phyloP scores from a whole-genome alignment of 2,329 filamentous ascomycete genomes.

The Arthroderma uncinatum region DNA sequence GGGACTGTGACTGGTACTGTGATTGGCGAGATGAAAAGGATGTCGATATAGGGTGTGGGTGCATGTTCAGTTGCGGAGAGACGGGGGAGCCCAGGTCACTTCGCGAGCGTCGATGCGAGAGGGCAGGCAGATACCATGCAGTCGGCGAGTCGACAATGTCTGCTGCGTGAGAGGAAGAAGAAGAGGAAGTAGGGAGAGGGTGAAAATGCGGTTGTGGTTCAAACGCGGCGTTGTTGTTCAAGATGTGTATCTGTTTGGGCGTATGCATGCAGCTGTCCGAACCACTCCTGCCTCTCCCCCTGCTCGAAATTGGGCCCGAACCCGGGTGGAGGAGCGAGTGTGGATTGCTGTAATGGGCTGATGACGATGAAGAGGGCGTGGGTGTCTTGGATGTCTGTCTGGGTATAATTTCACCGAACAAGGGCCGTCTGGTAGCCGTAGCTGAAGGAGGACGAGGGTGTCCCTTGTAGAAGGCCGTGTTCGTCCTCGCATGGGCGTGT shows the following conservation, averaged over 20 bases:
- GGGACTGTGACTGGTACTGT: background rate
- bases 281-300: slow-evolving; percentile 45
- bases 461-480: background rate
- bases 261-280: slow-evolving; percentile 60
- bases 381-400: slow-evolving; percentile 27
- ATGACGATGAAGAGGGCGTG: background rate
- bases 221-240: background rate
- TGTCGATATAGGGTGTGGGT: slow-evolving; percentile 3
- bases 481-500: background rate
- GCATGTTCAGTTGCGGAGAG: slow-evolving; percentile 21
- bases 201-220: background rate
- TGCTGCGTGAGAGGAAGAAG: background rate
- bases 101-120: slow-evolving; percentile 30
- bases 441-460: background rate
- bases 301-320: slow-evolving; percentile 38
- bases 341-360: slow-evolving; percentile 9
- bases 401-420: slow-evolving; percentile 67
- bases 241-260: slow-evolving; percentile 21
- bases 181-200: no score
- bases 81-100: slow-evolving; percentile 48
- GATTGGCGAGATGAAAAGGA: slow-evolving; percentile 1
- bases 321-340: slow-evolving; percentile 43
- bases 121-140: slow-evolving; percentile 8
- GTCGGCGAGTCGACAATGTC: background rate
- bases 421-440: slow-evolving; percentile 41